Evolutionary conservation across 1,284 basidiomycete genomes (phyloP).

Genomic region (Phenoliferia sp.): DNA sequence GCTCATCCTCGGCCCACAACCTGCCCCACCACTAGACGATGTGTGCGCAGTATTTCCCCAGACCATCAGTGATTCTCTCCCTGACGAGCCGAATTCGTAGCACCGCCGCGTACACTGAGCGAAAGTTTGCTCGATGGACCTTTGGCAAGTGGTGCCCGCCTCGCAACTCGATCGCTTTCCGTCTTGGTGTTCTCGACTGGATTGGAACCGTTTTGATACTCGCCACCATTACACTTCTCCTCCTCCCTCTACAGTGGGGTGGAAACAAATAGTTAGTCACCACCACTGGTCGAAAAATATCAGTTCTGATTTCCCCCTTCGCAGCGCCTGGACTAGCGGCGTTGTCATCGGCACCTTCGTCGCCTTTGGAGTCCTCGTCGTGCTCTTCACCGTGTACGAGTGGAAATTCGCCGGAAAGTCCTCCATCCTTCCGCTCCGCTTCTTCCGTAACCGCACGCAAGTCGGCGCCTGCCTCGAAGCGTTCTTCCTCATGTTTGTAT

Average conservation of each 20-base stretch:
- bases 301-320: not conserved
- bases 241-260: constrained; percentile 38
- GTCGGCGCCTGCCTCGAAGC: constrained; percentile 41
- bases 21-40: not conserved
- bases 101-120: constrained; percentile 26
- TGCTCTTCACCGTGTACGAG: constrained; percentile 44
- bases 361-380: constrained; percentile 42
- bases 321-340: constrained; percentile 41
- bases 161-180: constrained; percentile 14
- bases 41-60: not conserved
- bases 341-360: constrained; percentile 39
- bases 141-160: constrained; percentile 15
- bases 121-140: constrained; percentile 19
- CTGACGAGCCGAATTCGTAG: not conserved
- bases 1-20: constrained; percentile 15
- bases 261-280: constrained; percentile 32
- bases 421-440: constrained; percentile 45
- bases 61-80: constrained; percentile 28
- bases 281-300: not conserved
- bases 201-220: constrained; percentile 37
- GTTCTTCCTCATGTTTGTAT: constrained; percentile 45
- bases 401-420: constrained; percentile 39
- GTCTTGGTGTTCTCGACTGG: constrained; percentile 38
- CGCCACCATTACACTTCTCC: constrained; percentile 37
- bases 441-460: constrained; percentile 43